These are phyloP conservation scores for Salix koriyanagi DNA, from an alignment of 345 rosid genomes.

Conservation along the genomic window DNA sequence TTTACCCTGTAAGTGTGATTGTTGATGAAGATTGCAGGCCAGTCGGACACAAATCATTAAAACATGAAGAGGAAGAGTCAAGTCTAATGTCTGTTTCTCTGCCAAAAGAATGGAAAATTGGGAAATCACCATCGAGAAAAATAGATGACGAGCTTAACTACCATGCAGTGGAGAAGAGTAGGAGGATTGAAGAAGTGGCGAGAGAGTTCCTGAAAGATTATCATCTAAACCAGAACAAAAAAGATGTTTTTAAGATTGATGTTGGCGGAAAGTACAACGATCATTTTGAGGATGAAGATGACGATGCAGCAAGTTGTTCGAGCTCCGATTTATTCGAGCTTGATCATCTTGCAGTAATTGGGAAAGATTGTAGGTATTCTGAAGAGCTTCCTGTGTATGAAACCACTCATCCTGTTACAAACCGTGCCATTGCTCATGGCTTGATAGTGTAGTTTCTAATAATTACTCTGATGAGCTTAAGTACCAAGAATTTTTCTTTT, in stretches of 20 bases:
- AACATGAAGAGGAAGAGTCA: slow-evolving; percentile 19
- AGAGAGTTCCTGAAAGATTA: slow-evolving; percentile 41
- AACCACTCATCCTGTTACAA: slow-evolving; percentile 46
- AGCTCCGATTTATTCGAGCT: slow-evolving; percentile 32
- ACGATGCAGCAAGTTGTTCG: slow-evolving; percentile 28
- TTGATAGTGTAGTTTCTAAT: slow-evolving; percentile 4
- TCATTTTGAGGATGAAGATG: neutral
- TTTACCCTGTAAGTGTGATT: slow-evolving; percentile 64
- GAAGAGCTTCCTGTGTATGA: slow-evolving; percentile 72
- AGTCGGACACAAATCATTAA: slow-evolving; percentile 43
- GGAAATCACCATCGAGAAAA: slow-evolving; percentile 35
- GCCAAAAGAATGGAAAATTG: slow-evolving; percentile 41
- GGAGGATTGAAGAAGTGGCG: slow-evolving; percentile 44
- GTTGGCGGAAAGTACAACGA: neutral
- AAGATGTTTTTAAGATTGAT: slow-evolving; percentile 9
- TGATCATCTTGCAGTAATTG: slow-evolving; percentile 24
- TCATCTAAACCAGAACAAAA: slow-evolving; percentile 29
- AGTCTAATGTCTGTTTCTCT: slow-evolving; percentile 32
- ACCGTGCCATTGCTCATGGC: slow-evolving; percentile 55
- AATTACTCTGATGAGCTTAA: neutral
- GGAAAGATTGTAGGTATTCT: slow-evolving; percentile 26
- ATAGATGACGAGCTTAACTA: slow-evolving; percentile 15
- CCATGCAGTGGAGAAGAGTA: slow-evolving; percentile 20
- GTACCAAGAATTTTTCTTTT: neutral
- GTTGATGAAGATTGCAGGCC: slow-evolving; percentile 68